Base-by-base conservation (phyloP, 441 rosid genomes). In the Bocquillonia castaneifolia region DNA sequence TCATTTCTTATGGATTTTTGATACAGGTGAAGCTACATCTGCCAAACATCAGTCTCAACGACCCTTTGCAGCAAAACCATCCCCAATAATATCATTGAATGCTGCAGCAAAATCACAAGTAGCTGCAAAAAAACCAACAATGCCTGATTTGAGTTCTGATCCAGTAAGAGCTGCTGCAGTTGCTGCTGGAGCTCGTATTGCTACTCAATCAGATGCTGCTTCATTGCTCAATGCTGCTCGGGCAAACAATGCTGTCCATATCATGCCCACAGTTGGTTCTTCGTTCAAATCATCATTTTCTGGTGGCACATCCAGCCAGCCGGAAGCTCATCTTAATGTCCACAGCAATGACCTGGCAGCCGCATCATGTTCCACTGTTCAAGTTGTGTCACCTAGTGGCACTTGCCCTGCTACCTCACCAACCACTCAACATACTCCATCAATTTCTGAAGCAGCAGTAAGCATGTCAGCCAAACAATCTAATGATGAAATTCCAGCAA, bases 151-250 rank as follows among this genome's bases (percentile, higher is more conserved):
- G 47, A 74, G 76, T 70, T 68, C 83, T 10, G 91, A 85, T 69
- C 83, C 86, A 44, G 81, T 85, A 77, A 82, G 85, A 72, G 98
- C 98, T 68, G 82, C 90, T 74, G 91, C 97, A 55, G 91, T 79
- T 61, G 91, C 92, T 74, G 89, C 93, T 20, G 97, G 97, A 36
- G 94, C 94, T n/a, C 91, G 92, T 40, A 85, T 88, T 77, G 85
- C 82, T 74, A 77, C 88, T 66, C 82, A 82, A 34, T 80, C 87
- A 64, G 86, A 81, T 57, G 85, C 91, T 56, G 85, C 83, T 44
- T 76, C 86, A 20, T 76, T 87, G 77, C 80, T 87, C 58, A 90
- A 82, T 82, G 85, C 80, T 77, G 87, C 90, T 70, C 91, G 86
- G 72, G 86, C 84, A 40, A 91, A 87, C 70, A 88, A 84, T 55